Evolutionary conservation across 2,329 filamentous ascomycete genomes (phyloP).

Genomic region (Calonectria pauciramosa): DNA sequence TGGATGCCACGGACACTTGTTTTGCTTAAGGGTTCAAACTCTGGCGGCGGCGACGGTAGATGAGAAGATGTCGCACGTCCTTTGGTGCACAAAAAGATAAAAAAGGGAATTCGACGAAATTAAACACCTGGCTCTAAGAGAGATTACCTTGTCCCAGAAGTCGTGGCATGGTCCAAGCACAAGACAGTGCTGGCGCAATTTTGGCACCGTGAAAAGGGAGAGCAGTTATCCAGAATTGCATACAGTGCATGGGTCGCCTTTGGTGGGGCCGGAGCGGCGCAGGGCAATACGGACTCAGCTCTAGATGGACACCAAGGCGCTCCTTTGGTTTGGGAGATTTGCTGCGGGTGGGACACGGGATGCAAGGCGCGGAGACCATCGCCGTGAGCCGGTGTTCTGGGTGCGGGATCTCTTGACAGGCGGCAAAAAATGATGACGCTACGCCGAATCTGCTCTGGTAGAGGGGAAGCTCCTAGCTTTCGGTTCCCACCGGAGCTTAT

Average conservation of each 20-base stretch:
- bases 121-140: constrained; percentile 39
- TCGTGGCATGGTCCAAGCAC: constrained; percentile 29
- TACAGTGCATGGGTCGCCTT: constrained; percentile 43
- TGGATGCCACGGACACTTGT: constrained; percentile 43
- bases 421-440: constrained; percentile 41
- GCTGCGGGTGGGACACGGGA: constrained; percentile 43
- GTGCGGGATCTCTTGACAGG: constrained; percentile 49
- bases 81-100: constrained; percentile 26
- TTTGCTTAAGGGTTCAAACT: constrained; percentile 27
- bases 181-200: constrained; percentile 40
- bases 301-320: constrained; percentile 29
- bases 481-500: constrained; percentile 28
- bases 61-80: constrained; percentile 28
- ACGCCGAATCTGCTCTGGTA: constrained; percentile 43
- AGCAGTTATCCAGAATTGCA: constrained; percentile 25
- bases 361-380: constrained; percentile 39
- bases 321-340: constrained; percentile 41
- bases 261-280: constrained; percentile 17
- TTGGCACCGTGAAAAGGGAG: constrained; percentile 27
- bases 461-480: constrained; percentile 27
- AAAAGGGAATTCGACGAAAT: constrained; percentile 47
- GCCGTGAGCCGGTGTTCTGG: constrained; percentile 48
- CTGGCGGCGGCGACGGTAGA: constrained; percentile 35
- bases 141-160: constrained; percentile 46
- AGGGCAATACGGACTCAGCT: constrained; percentile 32